Percentiles rank a stretch among this genome's conserved stretches.
Evolutionary conservation across 345 rosid species (phyloP).

Genomic region (Mangifera indica): DNA sequence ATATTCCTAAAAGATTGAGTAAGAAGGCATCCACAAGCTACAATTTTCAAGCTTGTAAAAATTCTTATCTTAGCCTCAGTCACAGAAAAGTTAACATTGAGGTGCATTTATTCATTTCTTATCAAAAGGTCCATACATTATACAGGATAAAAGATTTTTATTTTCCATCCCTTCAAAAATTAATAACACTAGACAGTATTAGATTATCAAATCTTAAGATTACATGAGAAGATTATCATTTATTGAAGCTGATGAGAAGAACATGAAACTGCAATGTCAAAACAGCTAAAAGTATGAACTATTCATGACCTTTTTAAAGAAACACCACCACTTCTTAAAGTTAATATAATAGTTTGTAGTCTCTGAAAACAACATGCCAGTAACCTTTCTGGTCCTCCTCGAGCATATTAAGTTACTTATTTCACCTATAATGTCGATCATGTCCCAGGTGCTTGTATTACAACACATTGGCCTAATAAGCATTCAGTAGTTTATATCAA

Average conservation of each 20-base stretch:
- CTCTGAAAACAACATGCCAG: not conserved
- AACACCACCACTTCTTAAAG: not conserved
- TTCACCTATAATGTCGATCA: not conserved
- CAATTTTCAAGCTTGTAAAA: not conserved
- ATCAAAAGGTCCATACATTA: not conserved
- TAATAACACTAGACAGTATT: not conserved
- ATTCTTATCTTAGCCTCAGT: not conserved
- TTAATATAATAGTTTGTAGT: not conserved
- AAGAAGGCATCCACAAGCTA: not conserved
- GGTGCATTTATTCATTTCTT: not conserved
- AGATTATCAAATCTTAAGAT: not conserved
- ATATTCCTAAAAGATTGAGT: not conserved
- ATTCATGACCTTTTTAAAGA: too few species aligned
- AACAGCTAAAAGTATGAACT: not conserved
- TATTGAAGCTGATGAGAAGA: not conserved
- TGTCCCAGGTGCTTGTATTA: not conserved
- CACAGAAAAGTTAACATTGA: too few species aligned
- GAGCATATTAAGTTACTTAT: not conserved
- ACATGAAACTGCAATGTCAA: not conserved
- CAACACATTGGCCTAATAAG: not conserved
- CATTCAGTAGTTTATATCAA: not conserved
- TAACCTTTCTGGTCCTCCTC: not conserved
- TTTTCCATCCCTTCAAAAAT: not conserved
- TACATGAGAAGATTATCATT: not conserved
- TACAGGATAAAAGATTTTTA: not conserved